Evolutionary conservation across 2,329 filamentous ascomycete species (phyloP).

Genomic region (Pyrenophora tritici-repentis): DNA sequence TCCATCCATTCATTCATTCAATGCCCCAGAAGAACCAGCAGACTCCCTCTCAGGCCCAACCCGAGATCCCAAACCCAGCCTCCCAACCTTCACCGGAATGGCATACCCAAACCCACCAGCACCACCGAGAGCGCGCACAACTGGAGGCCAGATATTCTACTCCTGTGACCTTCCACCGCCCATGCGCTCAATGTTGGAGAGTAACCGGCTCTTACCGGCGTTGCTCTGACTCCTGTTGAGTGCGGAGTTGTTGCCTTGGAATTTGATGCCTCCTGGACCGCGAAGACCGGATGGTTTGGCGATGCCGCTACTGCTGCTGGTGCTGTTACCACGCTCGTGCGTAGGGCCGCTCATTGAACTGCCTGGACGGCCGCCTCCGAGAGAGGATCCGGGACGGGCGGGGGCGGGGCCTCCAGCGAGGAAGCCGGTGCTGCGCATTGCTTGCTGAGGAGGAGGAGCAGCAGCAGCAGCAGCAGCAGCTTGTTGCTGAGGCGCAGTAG

Average conservation of each 20-base stretch:
- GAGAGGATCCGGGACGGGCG: conserved; percentile 34
- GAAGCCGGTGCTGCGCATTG: conserved; percentile 41
- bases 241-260: conserved; percentile 35
- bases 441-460: conserved; percentile 21
- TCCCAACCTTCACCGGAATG: not conserved
- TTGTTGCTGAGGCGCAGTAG: conserved; percentile 16
- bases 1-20: too few relatives aligned
- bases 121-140: not conserved
- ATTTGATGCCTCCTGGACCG: conserved; percentile 57
- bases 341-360: conserved; percentile 30
- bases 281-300: conserved; percentile 63
- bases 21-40: too few relatives aligned
- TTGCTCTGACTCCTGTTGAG: conserved; percentile 40
- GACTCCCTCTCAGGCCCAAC: too few relatives aligned
- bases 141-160: conserved; percentile 16
- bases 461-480: conserved; percentile 5
- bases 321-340: conserved; percentile 17
- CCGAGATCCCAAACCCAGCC: not conserved
- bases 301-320: conserved; percentile 24
- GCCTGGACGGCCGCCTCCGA: conserved; percentile 32
- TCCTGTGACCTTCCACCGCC: conserved; percentile 56
- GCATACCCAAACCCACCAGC: conserved; percentile 3
- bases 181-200: conserved; percentile 89
- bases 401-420: conserved; percentile 31
- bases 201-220: conserved; percentile 68